Conservation (phyloP, 2,329 filamentous ascomycete species). For the Fusarium armeniacum region DNA sequence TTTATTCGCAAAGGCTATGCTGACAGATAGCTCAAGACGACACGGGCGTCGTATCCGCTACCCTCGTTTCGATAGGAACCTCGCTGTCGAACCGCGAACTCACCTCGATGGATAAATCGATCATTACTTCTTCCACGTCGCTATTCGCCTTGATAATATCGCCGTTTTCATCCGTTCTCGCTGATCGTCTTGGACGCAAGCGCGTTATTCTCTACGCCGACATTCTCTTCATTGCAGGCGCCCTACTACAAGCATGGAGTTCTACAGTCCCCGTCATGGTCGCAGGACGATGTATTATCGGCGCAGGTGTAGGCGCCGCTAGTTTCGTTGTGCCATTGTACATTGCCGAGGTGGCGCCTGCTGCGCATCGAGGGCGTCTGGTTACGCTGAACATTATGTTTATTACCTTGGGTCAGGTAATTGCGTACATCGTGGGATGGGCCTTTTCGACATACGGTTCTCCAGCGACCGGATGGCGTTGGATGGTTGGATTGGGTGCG, state of each 20-base stretch:
- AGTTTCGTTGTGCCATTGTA: constrained; percentile 90
- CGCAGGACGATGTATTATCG: constrained; percentile 76
- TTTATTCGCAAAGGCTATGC: background rate
- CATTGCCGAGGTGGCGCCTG: constrained; percentile 87
- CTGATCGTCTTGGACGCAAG: constrained; percentile 72
- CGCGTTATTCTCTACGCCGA: constrained; percentile 75
- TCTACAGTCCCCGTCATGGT: constrained; percentile 74
- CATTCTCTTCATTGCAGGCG: constrained; percentile 76
- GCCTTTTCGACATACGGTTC: constrained; percentile 70
- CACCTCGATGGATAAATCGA: constrained; percentile 75
- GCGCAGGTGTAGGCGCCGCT: constrained; percentile 79
- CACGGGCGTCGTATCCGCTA: constrained; percentile 77
- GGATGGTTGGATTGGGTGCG: constrained; percentile 91
- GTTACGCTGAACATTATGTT: constrained; percentile 87
- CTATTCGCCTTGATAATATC: constrained; percentile 75
- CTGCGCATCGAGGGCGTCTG: constrained; percentile 80
- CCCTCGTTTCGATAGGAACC: constrained; percentile 73
- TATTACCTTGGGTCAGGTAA: constrained; percentile 88
- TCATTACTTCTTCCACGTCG: constrained; percentile 78
- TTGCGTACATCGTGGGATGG: constrained; percentile 90
- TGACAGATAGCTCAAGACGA: constrained; percentile 63
- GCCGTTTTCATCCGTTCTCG: constrained; percentile 74
- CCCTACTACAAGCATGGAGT: constrained; percentile 73
- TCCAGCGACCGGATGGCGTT: constrained; percentile 78
- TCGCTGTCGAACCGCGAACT: constrained; percentile 70